Conservation (phyloP, 768 basidiomycete genomes). For the Hortiboletus campestris region DNA sequence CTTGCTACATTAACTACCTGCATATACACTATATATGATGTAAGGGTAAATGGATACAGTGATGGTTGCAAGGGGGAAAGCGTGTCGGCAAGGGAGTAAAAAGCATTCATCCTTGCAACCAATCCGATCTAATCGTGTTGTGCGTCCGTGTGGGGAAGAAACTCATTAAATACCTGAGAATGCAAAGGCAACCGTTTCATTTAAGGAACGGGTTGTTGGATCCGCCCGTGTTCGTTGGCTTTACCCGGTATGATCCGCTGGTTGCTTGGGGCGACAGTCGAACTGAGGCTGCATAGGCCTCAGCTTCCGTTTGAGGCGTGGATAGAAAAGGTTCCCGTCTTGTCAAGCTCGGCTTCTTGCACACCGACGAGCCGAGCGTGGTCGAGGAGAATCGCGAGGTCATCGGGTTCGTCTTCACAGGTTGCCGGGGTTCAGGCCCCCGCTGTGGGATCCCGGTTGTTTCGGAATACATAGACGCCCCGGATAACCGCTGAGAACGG, state of each 20-base stretch:
- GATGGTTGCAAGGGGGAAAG: conserved; percentile 15
- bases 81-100: conserved; percentile 3
- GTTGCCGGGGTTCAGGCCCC: conserved; percentile 72
- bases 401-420: conserved; percentile 49
- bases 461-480: conserved; percentile 65
- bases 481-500: conserved; percentile 39
- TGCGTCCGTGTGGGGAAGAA: conserved; percentile 27
- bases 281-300: conserved; percentile 54
- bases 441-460: conserved; percentile 60
- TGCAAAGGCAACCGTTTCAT: conserved; percentile 26
- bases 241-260: conserved; percentile 43
- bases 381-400: conserved; percentile 50
- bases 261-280: conserved; percentile 31
- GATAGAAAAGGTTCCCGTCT: conserved; percentile 27
- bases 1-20: conserved; percentile 27
- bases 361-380: conserved; percentile 39
- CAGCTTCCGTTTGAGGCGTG: conserved; percentile 51
- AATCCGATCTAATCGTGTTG: conserved; percentile 18
- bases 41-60: conserved; percentile 15
- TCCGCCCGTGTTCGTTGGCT: conserved; percentile 43
- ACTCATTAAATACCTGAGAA: conserved; percentile 6
- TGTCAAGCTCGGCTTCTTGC: conserved; percentile 30
- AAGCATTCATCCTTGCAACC: conserved; percentile 3
- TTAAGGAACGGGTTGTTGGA: conserved; percentile 59
- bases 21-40: conserved; percentile 17